Conservation (phyloP, 2,329 filamentous ascomycete genomes). For the Colletotrichum sansevieriae region DNA sequence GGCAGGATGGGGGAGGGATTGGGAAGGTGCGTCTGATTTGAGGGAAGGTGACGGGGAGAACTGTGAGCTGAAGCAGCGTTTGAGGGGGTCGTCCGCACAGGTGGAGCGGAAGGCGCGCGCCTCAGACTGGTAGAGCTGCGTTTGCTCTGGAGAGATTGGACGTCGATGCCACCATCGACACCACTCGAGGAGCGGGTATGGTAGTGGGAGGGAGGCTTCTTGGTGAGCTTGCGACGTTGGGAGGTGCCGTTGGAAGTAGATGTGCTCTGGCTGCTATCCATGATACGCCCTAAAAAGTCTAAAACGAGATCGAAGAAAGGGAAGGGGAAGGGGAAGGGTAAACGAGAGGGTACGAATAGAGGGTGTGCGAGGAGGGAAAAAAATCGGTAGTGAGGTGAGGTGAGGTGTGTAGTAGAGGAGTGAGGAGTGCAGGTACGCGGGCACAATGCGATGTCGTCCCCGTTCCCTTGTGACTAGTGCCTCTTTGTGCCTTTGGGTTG, state of each 20-base stretch:
- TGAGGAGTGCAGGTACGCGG: neutral
- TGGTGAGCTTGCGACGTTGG: conserved; percentile 72
- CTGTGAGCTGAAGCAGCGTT: conserved; percentile 49
- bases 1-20: conserved; percentile 62
- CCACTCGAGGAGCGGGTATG: conserved; percentile 60
- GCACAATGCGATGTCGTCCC: conserved; percentile 21
- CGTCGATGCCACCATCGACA: conserved; percentile 68
- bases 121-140: conserved; percentile 74
- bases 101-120: conserved; percentile 71
- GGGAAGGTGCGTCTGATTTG: conserved; percentile 52
- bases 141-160: conserved; percentile 71
- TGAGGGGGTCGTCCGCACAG: conserved; percentile 58
- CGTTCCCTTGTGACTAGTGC: conserved; percentile 21
- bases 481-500: neutral
- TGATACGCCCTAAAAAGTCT: conserved; percentile 52
- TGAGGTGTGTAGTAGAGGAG: neutral
- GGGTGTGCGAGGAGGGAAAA: conserved; percentile 43
- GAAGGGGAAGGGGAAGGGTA: conserved; percentile 15
- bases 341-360: conserved; percentile 38
- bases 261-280: conserved; percentile 59
- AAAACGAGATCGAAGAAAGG: conserved; percentile 28
- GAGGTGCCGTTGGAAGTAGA: conserved; percentile 59
- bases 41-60: conserved; percentile 61
- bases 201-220: conserved; percentile 69
- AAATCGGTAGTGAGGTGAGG: neutral